These are phyloP conservation scores for Xylariaceae sp. DNA, from an alignment of 2,329 filamentous ascomycete species.

Conservation along the genomic window DNA sequence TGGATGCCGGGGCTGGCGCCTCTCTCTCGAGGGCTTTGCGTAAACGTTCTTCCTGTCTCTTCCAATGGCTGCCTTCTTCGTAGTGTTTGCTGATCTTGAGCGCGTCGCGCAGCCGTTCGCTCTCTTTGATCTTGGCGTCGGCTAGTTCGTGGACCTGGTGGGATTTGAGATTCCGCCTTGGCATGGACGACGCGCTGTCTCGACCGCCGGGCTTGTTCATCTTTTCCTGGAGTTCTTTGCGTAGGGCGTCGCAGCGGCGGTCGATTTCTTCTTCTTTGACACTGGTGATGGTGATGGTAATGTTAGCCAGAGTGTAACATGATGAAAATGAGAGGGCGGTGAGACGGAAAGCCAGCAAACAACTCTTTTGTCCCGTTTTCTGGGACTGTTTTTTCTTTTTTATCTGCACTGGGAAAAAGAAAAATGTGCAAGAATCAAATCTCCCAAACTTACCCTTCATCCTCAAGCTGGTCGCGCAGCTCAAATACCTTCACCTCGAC, in stretches of 20 bases:
- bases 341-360: no score
- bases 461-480: constrained; percentile 83
- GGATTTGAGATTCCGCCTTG: constrained; percentile 63
- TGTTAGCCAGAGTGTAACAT: background rate
- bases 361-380: no score
- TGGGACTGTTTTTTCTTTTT: constrained; percentile 4
- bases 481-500: constrained; percentile 94
- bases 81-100: constrained; percentile 83
- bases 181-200: constrained; percentile 30
- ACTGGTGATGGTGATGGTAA: constrained; percentile 37
- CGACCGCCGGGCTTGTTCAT: constrained; percentile 38
- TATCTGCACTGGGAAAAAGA: background rate
- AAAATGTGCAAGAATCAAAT: background rate
- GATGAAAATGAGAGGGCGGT: background rate
- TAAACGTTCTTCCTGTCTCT: constrained; percentile 68
- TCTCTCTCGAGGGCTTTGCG: constrained; percentile 41
- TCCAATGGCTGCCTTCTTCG: constrained; percentile 81
- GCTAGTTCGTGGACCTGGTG: constrained; percentile 96
- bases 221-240: constrained; percentile 56
- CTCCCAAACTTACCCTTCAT: constrained; percentile 59
- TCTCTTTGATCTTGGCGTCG: constrained; percentile 93
- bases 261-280: constrained; percentile 91
- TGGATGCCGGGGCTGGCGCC: constrained; percentile 1
- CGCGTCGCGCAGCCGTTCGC: constrained; percentile 77
- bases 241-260: constrained; percentile 59